Conservation (phyloP, 2,329 filamentous ascomycete genomes). For the Xenoacremonium recifei region DNA sequence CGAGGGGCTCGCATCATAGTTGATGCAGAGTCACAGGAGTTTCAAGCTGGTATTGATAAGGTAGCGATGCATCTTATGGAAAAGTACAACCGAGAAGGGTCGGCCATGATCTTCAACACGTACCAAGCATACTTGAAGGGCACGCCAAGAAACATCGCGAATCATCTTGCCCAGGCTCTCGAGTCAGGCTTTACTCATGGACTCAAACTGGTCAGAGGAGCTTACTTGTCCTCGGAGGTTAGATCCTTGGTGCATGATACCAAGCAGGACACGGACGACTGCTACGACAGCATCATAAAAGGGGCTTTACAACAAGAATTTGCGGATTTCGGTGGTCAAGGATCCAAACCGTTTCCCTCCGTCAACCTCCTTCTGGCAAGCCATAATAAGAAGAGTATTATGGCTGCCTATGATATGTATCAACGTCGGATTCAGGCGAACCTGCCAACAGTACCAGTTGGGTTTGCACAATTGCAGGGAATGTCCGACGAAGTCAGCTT, state of each 20-base stretch:
- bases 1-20: slow-evolving; percentile 42
- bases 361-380: slow-evolving; percentile 52
- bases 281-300: slow-evolving; percentile 49
- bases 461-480: slow-evolving; percentile 54
- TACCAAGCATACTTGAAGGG: slow-evolving; percentile 57
- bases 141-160: slow-evolving; percentile 39
- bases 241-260: slow-evolving; percentile 50
- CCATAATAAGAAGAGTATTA: slow-evolving; percentile 45
- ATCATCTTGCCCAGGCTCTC: slow-evolving; percentile 44
- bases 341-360: slow-evolving; percentile 37
- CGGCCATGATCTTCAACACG: slow-evolving; percentile 44
- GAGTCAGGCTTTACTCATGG: slow-evolving; percentile 50
- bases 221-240: slow-evolving; percentile 52
- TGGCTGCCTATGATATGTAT: slow-evolving; percentile 44
- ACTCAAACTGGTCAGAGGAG: slow-evolving; percentile 56
- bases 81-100: slow-evolving; percentile 37
- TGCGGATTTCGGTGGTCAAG: slow-evolving; percentile 39
- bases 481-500: slow-evolving; percentile 59
- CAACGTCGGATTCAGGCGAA: slow-evolving; percentile 35
- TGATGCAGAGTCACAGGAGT: slow-evolving; percentile 46
- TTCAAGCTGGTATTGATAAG: slow-evolving; percentile 37
- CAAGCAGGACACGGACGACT: slow-evolving; percentile 50
- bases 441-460: slow-evolving; percentile 35
- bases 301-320: slow-evolving; percentile 41
- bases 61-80: slow-evolving; percentile 35